Evolutionary conservation across 495 filamentous ascomycete species (phyloP).

Genomic region (Tuber brumale): DNA sequence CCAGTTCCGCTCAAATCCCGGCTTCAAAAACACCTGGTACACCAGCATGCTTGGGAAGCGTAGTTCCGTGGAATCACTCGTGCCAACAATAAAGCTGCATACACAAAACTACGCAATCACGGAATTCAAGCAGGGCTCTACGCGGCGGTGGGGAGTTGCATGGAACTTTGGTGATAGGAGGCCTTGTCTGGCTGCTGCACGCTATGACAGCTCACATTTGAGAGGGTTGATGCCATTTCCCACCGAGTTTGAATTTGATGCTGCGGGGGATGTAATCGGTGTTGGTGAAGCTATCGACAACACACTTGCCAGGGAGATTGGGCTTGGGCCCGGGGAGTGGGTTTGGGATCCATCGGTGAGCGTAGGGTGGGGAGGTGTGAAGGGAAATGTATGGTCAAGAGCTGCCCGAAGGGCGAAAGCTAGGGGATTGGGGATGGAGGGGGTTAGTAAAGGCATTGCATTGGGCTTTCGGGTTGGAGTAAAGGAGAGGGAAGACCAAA

Average conservation of each 20-base stretch:
- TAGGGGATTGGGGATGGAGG: constrained; percentile 28
- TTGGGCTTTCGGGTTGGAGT: constrained; percentile 46
- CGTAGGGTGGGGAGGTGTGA: constrained; percentile 42
- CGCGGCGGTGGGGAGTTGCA: constrained; percentile 76
- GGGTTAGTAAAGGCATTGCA: constrained; percentile 41
- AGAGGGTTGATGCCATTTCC: constrained; percentile 56
- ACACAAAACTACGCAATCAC: constrained; percentile 78
- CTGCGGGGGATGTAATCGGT: constrained; percentile 40
- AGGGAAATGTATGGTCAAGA: constrained; percentile 66
- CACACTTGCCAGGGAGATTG: constrained; percentile 46
- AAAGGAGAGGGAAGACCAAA: constrained; percentile 18
- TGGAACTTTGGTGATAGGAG: constrained; percentile 74
- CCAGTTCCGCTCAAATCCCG: constrained; percentile 42
- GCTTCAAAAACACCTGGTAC: constrained; percentile 68
- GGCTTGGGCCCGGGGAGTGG: constrained; percentile 47
- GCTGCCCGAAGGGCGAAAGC: constrained; percentile 55
- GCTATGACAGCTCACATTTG: constrained; percentile 51
- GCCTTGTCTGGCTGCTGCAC: constrained; percentile 55
- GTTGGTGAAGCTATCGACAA: constrained; percentile 43
- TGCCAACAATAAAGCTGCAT: constrained; percentile 54
- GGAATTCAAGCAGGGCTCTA: constrained; percentile 72
- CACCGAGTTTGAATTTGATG: constrained; percentile 51
- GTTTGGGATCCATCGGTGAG: constrained; percentile 50
- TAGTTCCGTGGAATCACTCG: constrained; percentile 58
- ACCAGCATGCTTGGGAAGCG: constrained; percentile 86